Percentiles rank a stretch among this genome's conserved stretches.
These are phyloP conservation scores for Fusarium luffae DNA, from an alignment of 2,329 filamentous ascomycete genomes.

Conservation along the genomic window DNA sequence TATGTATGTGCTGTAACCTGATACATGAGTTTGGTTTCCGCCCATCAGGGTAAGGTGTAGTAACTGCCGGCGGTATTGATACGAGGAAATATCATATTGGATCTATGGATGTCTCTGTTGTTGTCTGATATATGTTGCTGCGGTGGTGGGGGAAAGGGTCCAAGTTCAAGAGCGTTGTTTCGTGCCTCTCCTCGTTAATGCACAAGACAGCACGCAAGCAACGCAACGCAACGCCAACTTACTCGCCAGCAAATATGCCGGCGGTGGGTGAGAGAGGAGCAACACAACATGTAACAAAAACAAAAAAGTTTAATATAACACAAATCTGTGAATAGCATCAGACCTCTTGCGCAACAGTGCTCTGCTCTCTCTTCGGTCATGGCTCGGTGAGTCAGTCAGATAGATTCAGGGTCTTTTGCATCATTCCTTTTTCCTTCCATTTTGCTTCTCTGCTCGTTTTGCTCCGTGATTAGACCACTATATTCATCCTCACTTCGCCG, in stretches of 20 bases:
- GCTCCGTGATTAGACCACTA: constrained; percentile 3
- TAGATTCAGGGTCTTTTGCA: constrained; percentile 19
- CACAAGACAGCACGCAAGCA: background rate
- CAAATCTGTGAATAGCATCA: constrained; percentile 15
- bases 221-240: background rate
- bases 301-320: background rate
- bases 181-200: constrained; percentile 11
- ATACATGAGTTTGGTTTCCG: constrained; percentile 4
- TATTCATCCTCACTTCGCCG: constrained; percentile 39
- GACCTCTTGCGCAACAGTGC: constrained; percentile 3
- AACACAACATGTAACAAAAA: background rate
- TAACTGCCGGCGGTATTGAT: constrained; percentile 28
- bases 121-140: constrained; percentile 9
- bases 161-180: constrained; percentile 16
- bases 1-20: constrained; percentile 37
- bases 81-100: background rate
- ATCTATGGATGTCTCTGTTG: background rate
- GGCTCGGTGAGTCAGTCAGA: constrained; percentile 29
- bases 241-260: constrained; percentile 7
- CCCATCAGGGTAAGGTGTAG: constrained; percentile 10
- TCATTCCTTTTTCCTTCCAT: background rate
- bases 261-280: constrained; percentile 2
- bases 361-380: background rate
- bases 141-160: constrained; percentile 19
- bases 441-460: background rate